Percentiles rank a stretch among this genome's conserved stretches.
Conservation (phyloP, 2,329 filamentous ascomycete genomes). For the Xylariaceae sp. region DNA sequence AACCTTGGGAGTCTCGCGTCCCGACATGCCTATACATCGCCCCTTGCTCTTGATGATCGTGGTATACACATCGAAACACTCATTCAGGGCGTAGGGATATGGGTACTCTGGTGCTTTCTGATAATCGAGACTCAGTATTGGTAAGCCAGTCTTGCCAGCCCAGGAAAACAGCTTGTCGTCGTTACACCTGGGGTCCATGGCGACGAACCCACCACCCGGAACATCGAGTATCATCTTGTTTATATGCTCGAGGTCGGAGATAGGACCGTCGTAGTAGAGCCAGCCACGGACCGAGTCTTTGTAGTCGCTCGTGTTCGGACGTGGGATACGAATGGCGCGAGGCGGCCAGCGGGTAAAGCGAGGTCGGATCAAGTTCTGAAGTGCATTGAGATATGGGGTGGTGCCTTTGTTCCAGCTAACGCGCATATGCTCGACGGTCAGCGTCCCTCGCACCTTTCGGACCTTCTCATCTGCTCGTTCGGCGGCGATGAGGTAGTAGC, state of each 20-base stretch:
- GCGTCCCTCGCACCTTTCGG: conserved; percentile 75
- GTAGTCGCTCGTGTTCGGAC: conserved; percentile 77
- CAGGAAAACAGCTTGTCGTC: conserved; percentile 93
- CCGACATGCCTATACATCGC: conserved; percentile 70
- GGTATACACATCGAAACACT: conserved; percentile 82
- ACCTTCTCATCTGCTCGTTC: conserved; percentile 97
- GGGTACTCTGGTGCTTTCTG: conserved; percentile 80
- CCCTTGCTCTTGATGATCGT: conserved; percentile 69
- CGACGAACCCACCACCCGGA: conserved; percentile 91
- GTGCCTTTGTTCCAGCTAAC: conserved; percentile 95
- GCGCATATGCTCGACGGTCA: conserved; percentile 87
- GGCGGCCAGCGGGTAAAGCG: conserved; percentile 78
- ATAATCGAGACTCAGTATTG: conserved; percentile 88
- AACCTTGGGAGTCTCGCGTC: conserved; percentile 60
- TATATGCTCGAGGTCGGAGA: conserved; percentile 72
- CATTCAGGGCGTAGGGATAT: conserved; percentile 80
- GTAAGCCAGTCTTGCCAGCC: conserved; percentile 85
- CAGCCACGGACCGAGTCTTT: conserved; percentile 78
- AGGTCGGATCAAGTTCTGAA: conserved; percentile 71
- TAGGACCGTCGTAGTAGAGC: conserved; percentile 90
- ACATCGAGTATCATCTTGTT: conserved; percentile 81
- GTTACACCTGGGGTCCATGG: conserved; percentile 91
- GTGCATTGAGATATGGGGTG: conserved; percentile 74
- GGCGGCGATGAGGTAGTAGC: conserved; percentile 89
- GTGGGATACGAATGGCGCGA: conserved; percentile 75